A percentile compares a stretch with the other conserved stretches of the same genome.
phyloP scores from a whole-genome alignment of 2,329 filamentous ascomycete species.

The Bipolaris cookei region DNA sequence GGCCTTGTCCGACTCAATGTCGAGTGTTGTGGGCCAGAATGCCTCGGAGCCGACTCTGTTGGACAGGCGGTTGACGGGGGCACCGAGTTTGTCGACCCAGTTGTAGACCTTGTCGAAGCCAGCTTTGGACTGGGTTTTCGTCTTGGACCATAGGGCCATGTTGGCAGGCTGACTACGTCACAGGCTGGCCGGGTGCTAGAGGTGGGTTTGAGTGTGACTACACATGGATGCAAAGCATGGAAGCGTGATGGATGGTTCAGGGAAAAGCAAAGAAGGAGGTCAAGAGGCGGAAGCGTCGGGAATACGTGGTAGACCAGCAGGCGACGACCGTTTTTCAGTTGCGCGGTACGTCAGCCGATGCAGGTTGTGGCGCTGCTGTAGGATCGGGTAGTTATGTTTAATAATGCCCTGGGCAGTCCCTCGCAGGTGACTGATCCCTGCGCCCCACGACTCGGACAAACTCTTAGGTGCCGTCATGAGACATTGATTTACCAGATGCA shows the following conservation, averaged over 20 bases:
- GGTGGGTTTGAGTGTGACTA: conserved; percentile 24
- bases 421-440: conserved; percentile 21
- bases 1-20: conserved; percentile 90
- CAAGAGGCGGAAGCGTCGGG: conserved; percentile 24
- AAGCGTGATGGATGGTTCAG: conserved; percentile 17
- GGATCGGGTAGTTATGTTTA: conserved; percentile 31
- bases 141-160: conserved; percentile 46
- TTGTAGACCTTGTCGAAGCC: conserved; percentile 76
- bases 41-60: conserved; percentile 83
- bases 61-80: conserved; percentile 79
- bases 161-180: conserved; percentile 12
- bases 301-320: conserved; percentile 27
- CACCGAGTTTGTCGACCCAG: conserved; percentile 71
- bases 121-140: conserved; percentile 44
- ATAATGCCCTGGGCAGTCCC: conserved; percentile 22
- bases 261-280: conserved; percentile 17
- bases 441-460: conserved; percentile 8
- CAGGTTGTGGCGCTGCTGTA: conserved; percentile 22
- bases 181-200: conserved; percentile 27
- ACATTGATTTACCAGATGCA: conserved; percentile 20
- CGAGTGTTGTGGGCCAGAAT: conserved; percentile 84
- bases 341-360: conserved; percentile 30
- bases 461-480: conserved; percentile 11
- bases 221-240: conserved; percentile 27
- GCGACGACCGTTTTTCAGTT: conserved; percentile 31